Percentiles rank a stretch among this genome's conserved stretches.
Evolutionary conservation across 768 basidiomycete genomes (phyloP).

Genomic region (Suillus plorans): DNA sequence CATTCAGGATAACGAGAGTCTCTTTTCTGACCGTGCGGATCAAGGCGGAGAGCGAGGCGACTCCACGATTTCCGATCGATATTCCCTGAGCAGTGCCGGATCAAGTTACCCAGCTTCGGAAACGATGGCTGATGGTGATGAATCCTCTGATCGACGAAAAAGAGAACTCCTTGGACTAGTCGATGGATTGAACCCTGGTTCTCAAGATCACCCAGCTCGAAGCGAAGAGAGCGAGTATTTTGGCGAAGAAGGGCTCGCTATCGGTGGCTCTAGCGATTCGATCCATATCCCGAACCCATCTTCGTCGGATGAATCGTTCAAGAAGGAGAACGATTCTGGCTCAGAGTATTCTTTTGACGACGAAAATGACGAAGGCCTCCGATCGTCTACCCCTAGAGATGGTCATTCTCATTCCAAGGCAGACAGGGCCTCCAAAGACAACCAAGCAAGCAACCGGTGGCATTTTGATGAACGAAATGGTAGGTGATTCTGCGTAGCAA

Average conservation of each 20-base stretch:
- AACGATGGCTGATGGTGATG: slow-evolving; percentile 13
- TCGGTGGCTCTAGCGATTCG: slow-evolving; percentile 31
- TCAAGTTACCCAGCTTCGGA: slow-evolving; percentile 2
- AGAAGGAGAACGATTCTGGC: slow-evolving; percentile 24
- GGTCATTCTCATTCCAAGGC: slow-evolving; percentile 6
- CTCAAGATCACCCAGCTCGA: slow-evolving; percentile 9
- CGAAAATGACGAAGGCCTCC: slow-evolving; percentile 13
- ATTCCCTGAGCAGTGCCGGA: neutral
- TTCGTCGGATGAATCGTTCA: neutral
- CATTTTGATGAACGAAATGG: neutral
- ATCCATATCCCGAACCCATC: neutral
- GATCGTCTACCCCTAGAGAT: slow-evolving; percentile 6
- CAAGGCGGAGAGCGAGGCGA: slow-evolving; percentile 5
- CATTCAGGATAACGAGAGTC: neutral
- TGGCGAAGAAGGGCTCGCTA: slow-evolving; percentile 36
- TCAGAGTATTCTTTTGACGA: slow-evolving; percentile 32
- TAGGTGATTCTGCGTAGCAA: neutral
- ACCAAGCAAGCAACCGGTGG: neutral
- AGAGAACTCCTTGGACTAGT: slow-evolving; percentile 39
- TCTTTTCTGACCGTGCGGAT: slow-evolving; percentile 11
- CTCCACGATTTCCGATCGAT: neutral
- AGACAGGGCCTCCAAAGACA: neutral
- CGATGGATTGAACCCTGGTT: slow-evolving; percentile 25
- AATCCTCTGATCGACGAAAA: slow-evolving; percentile 29
- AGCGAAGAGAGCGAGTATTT: slow-evolving; percentile 33